Conservation (phyloP, 495 filamentous ascomycete species). For the Pyronema domesticum region DNA sequence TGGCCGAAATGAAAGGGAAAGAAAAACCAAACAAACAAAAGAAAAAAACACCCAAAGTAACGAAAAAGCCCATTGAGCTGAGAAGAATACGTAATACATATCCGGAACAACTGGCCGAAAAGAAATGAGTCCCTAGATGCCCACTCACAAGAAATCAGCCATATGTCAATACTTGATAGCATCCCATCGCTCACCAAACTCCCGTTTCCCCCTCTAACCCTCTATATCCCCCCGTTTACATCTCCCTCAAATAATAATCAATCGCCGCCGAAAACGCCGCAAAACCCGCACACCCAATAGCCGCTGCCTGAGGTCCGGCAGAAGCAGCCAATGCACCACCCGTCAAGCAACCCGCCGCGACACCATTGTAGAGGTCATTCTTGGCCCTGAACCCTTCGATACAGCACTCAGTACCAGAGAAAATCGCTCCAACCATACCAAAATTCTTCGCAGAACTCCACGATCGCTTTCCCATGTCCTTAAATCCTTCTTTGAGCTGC, state of each 20-base stretch:
- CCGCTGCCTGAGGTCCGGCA: slow-evolving; percentile 80
- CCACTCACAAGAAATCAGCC: neutral
- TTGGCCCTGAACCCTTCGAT: slow-evolving; percentile 85
- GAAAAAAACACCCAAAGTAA: neutral
- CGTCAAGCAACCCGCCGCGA: slow-evolving; percentile 76
- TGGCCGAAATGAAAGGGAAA: neutral
- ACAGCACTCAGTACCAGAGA: slow-evolving; percentile 82
- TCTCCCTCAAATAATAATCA: slow-evolving; percentile 71
- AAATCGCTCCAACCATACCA: slow-evolving; percentile 75
- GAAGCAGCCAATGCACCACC: slow-evolving; percentile 69
- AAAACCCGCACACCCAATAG: slow-evolving; percentile 79
- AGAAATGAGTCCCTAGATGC: too few species aligned
- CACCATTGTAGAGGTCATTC: slow-evolving; percentile 81
- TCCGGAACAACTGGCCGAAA: neutral
- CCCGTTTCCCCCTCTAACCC: neutral
- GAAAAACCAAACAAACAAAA: neutral
- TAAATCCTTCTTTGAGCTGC: slow-evolving; percentile 69
- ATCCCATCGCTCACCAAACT: too few species aligned
- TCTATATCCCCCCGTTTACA: slow-evolving; percentile 7
- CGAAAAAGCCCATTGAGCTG: neutral
- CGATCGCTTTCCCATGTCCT: slow-evolving; percentile 76
- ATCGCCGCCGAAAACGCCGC: slow-evolving; percentile 91
- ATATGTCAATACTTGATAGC: too few species aligned
- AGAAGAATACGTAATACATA: neutral
- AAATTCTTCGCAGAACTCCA: slow-evolving; percentile 88